Evolutionary conservation across 495 filamentous ascomycete genomes (phyloP), one percentile per base, ranked within the genome.

Genomic region (Podospora appendiculata): DNA sequence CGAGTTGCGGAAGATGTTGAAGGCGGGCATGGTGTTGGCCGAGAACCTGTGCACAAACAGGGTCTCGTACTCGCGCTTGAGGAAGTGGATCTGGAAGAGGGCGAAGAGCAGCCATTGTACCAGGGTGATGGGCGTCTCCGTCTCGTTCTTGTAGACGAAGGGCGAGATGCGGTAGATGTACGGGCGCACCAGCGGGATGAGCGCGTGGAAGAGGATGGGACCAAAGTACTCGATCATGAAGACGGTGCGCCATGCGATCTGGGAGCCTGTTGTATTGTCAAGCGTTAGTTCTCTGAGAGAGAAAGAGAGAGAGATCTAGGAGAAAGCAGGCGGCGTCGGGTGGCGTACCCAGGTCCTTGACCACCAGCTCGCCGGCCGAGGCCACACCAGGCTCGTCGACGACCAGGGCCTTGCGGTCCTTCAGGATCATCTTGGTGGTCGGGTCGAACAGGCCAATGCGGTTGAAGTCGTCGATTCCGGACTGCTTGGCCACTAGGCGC

Each of bases 41-140:
- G 88, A 91, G 81, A 98, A 98, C 66, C 88, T 88, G 77, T 98
- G 93, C 51, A 98, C 81, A 70, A 90, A 95, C 50, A 96, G 55
- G 13, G 91, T 96, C 73, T 98, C 93, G 51, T 86, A 81, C 71
- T 97, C 94, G 60, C 93, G 90, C 76, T 98, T 98, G 58, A 89
- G 58, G 77, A 96, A 98, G 75, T 98, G 92, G 32, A 86, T 63
- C 48, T 76, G 78, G 57, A 93, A 78, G 47, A 94, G 79, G 42
- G 69, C 68, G 61, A 88, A 84, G 47, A 86, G 78, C 17, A 94
- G 74, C 52, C 77, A 79, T 64, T 96, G 91, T 3, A 80, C 70
- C 45, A 74, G 66, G 32, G 87, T 84, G 47, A 86, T 51, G 59
- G 70, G 70, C 18, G 76, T 61, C 47, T 55, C 56, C 47, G 49